Percentiles rank a stretch among this genome's conserved stretches.
These are phyloP conservation scores for Yamadazyma scolyti DNA, from an alignment of 805 yeast species.

Conservation along the genomic window DNA sequence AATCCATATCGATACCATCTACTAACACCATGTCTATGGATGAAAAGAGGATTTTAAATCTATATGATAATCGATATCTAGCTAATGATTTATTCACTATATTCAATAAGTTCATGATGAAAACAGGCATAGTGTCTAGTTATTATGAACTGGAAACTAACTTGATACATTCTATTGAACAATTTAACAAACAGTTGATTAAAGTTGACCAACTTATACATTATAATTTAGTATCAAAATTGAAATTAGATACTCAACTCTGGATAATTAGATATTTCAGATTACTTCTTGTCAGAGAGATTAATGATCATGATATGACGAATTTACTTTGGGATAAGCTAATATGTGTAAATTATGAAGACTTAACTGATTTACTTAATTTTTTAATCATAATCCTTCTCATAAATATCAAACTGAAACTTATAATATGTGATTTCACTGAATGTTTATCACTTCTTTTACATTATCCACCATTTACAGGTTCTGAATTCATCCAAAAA, in stretches of 20 bases:
- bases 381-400: slow-evolving; percentile 41
- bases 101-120: slow-evolving; percentile 39
- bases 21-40: slow-evolving; percentile 21
- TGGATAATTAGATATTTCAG: slow-evolving; percentile 55
- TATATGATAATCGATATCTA: slow-evolving; percentile 37
- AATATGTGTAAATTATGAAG: slow-evolving; percentile 21
- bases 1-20: slow-evolving; percentile 26
- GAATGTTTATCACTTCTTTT: slow-evolving; percentile 47
- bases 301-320: slow-evolving; percentile 29
- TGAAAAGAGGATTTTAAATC: slow-evolving; percentile 32
- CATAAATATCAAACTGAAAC: slow-evolving; percentile 40
- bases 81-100: slow-evolving; percentile 43
- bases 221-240: slow-evolving; percentile 39
- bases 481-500: slow-evolving; percentile 19
- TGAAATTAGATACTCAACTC: slow-evolving; percentile 46
- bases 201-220: slow-evolving; percentile 48
- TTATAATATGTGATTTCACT: slow-evolving; percentile 48
- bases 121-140: slow-evolving; percentile 34
- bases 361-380: slow-evolving; percentile 35
- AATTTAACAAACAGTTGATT: slow-evolving; percentile 45
- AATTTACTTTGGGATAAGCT: slow-evolving; percentile 49
- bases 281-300: slow-evolving; percentile 44
- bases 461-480: slow-evolving; percentile 43
- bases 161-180: slow-evolving; percentile 44
- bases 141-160: slow-evolving; percentile 39